Percentiles rank a stretch among this genome's conserved stretches.
These are phyloP conservation scores for Penicillium bialowiezense DNA, from an alignment of 495 filamentous ascomycete genomes.

Conservation along the genomic window DNA sequence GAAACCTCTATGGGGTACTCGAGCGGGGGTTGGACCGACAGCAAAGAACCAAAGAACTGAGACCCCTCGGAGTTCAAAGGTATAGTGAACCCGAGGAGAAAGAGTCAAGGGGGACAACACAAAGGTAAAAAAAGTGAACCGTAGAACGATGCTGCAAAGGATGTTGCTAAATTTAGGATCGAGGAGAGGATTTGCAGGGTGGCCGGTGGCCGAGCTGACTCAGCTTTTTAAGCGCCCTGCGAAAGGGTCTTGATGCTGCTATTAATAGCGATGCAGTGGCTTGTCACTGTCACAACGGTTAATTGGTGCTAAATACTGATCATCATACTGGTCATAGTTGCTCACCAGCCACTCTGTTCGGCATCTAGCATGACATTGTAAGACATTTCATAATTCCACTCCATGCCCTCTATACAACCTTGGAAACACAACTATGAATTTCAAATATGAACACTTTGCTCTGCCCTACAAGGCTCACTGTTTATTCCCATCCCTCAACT, in stretches of 20 bases:
- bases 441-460: too few relatives aligned
- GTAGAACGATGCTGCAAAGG: conserved; percentile 29
- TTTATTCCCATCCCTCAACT: too few relatives aligned
- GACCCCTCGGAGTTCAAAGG: conserved; percentile 2
- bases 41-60: not conserved
- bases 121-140: conserved; percentile 13
- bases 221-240: conserved; percentile 6
- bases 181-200: conserved; percentile 6
- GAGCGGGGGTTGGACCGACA: conserved; percentile 2
- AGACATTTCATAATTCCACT: too few relatives aligned
- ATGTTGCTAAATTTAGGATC: conserved; percentile 37
- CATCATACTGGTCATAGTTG: too few relatives aligned
- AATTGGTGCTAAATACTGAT: too few relatives aligned
- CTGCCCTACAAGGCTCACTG: too few relatives aligned
- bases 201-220: not conserved
- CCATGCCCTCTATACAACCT: too few relatives aligned
- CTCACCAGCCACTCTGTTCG: not conserved
- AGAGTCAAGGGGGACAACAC: not conserved
- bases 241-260: conserved; percentile 9
- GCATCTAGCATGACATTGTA: too few relatives aligned
- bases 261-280: not conserved
- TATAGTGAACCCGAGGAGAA: conserved; percentile 7
- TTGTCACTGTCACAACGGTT: not conserved
- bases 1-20: conserved; percentile 4
- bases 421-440: too few relatives aligned